Conservation (phyloP, 176 grass and related monocot species). For the Coix lacrymajobi region DNA sequence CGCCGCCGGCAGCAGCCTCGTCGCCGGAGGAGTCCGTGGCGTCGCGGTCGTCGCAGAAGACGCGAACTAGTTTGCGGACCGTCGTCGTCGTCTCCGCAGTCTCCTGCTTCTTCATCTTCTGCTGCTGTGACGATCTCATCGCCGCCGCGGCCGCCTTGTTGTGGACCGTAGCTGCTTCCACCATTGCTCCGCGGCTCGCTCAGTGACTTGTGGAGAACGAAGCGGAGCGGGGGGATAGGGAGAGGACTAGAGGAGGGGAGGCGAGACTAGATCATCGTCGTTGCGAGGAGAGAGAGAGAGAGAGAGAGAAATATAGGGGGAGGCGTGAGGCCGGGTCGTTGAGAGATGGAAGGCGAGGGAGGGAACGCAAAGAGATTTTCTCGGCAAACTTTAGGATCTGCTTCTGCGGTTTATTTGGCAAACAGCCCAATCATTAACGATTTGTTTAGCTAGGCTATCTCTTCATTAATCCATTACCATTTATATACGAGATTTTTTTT, state of each 20-base stretch:
- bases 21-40: conserved; percentile 50
- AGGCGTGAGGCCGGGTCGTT: not conserved
- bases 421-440: not conserved
- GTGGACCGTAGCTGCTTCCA: not conserved
- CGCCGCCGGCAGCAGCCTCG: not conserved
- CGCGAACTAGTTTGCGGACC: not conserved
- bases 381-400: not conserved
- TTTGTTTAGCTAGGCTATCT: not conserved
- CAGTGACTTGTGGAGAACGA: not conserved
- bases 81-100: no score
- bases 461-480: not conserved
- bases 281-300: not conserved
- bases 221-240: not conserved
- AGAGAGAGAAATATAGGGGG: not conserved
- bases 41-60: conserved; percentile 32
- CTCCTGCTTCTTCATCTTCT: not conserved
- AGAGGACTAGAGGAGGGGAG: not conserved
- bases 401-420: not conserved
- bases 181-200: not conserved
- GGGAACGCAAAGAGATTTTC: not conserved
- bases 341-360: not conserved
- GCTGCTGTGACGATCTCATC: not conserved
- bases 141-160: not conserved
- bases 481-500: not conserved
- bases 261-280: not conserved